A percentile compares a stretch with the other conserved stretches of the same genome.
phyloP scores from a whole-genome alignment of 192 early-diverging fungal genomes.

The Oehlia diaphana region DNA sequence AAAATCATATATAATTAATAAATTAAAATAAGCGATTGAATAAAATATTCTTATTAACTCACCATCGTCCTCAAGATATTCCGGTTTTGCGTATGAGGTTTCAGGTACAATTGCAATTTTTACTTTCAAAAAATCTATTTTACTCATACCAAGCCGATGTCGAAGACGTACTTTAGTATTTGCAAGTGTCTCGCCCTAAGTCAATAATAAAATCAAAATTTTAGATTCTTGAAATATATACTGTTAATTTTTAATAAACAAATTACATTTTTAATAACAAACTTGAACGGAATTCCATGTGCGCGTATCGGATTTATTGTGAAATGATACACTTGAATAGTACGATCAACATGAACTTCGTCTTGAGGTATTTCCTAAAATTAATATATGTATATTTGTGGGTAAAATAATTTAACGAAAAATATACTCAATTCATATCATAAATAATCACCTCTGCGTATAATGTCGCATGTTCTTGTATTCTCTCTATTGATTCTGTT shows the following conservation, averaged over 20 bases:
- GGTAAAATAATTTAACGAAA: too few relatives aligned
- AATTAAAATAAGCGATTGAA: too few relatives aligned
- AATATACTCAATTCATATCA: too few relatives aligned
- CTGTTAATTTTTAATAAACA: neutral
- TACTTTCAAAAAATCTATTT: constrained; percentile 80
- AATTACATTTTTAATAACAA: constrained; percentile 56
- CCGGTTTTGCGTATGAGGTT: neutral
- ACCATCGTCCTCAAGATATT: constrained; percentile 2
- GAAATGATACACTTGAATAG: constrained; percentile 80
- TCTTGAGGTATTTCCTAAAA: constrained; percentile 49
- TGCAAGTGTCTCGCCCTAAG: constrained; percentile 63
- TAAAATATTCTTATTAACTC: constrained; percentile 27
- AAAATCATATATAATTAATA: too few relatives aligned
- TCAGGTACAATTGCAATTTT: constrained; percentile 51
- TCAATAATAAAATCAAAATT: neutral
- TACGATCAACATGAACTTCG: constrained; percentile 36
- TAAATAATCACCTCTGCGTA: constrained; percentile 52
- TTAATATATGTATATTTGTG: constrained; percentile 4
- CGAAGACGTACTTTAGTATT: constrained; percentile 76
- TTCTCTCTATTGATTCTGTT: constrained; percentile 44
- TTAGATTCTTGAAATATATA: too few relatives aligned
- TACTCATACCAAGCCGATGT: constrained; percentile 69
- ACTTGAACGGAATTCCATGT: constrained; percentile 85
- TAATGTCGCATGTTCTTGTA: constrained; percentile 49
- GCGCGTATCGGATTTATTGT: constrained; percentile 60